A percentile compares a stretch with the other conserved stretches of the same genome.
phyloP scores from a whole-genome alignment of 306 rosid genomes.

The Prunus kanzakura region DNA sequence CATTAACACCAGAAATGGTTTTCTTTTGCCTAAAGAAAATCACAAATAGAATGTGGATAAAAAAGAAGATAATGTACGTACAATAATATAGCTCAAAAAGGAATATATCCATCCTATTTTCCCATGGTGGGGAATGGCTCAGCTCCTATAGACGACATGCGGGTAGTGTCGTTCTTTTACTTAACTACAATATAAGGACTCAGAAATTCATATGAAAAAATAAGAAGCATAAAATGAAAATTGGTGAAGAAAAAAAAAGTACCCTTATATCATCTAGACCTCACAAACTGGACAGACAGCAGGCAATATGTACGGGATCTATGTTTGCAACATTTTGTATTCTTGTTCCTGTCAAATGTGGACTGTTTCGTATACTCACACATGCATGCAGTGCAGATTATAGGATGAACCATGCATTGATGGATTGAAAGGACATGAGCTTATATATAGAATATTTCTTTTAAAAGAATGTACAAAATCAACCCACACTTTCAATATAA shows the following conservation, averaged over 20 bases:
- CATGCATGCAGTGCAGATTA: neutral
- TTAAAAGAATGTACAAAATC: neutral
- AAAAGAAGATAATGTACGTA: neutral
- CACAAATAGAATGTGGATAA: too few relatives aligned
- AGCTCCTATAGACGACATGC: neutral
- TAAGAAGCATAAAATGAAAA: too few relatives aligned
- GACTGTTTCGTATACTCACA: neutral
- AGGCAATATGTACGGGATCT: neutral
- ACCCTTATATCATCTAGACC: too few relatives aligned
- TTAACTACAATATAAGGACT: too few relatives aligned
- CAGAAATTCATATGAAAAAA: too few relatives aligned
- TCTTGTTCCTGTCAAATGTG: neutral
- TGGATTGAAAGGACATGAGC: neutral
- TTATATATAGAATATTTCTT: neutral
- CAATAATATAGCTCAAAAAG: neutral
- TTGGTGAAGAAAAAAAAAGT: too few relatives aligned
- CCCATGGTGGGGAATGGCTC: neutral
- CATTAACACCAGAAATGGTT: neutral
- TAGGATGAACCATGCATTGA: neutral
- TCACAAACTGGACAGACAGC: neutral
- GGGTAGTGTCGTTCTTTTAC: too few relatives aligned
- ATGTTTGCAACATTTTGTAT: neutral
- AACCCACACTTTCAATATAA: neutral
- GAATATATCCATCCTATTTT: neutral
- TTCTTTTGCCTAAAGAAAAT: neutral